Evolutionary conservation across 1,284 basidiomycete genomes (phyloP), one percentile per base, ranked within the genome.

Genomic region (Chalciporus piperatoides): DNA sequence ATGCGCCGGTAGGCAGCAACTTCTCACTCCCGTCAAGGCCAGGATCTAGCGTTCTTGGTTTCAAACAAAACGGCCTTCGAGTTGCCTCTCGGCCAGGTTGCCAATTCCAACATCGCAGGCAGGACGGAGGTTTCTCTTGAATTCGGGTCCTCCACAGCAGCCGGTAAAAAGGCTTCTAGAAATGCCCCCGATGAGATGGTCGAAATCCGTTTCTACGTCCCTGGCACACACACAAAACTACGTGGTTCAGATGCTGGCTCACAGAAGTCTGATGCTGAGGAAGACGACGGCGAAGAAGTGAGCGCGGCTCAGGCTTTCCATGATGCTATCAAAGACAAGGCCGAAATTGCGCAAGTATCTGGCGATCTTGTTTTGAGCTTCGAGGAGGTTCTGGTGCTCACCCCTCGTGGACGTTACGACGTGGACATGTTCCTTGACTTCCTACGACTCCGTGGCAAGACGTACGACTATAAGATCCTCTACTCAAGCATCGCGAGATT

Each of bases 401-500:
- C 97, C 0, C 97, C 97, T 19, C 82, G 94, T 77, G 96, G 96
- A 49, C 86, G 94, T 52, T 98, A 96, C 71, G 95, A 98, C 61
- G 87, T 99, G 68, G 97, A 99, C 71, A 95, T 99, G 86, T 98
- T 93, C 77, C 84, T 86, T 36, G 90, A 92, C 41, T 98, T 96
- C 71, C 71, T 99, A 61, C 86, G 97, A 37, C 74, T 99, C 27
- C 87, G 95, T 36, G 97, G 97, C 53, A 98, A 98, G 74, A 97
- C 93, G 2, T 99, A 99, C 72, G 97, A 99, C 71, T 99, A 99
- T 80, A 97, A 97, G 72, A 92, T 99, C 51, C 79, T 92, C 24
- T 98, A 96, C 71, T 80, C 81, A 37, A 92, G 89, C 56, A 94
- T 99, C 59, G 87, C 90, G 40, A 82, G 84, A 55, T 75, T 99